Evolutionary conservation across 257 asterid species (phyloP), one percentile per base, ranked within the genome.

Genomic region (Solanum peruvianum): DNA sequence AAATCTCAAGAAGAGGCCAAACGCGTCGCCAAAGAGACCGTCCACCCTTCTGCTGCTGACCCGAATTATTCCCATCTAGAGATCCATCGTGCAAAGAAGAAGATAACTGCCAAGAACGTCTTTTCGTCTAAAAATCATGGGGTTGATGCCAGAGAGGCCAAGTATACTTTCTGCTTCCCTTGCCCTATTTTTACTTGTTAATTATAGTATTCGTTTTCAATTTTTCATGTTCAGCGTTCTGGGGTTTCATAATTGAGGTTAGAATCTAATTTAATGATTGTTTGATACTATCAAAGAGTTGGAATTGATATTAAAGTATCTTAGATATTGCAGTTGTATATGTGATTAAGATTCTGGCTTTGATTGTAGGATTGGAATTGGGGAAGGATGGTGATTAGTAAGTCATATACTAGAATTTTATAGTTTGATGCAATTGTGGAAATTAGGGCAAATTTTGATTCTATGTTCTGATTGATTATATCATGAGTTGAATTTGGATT

Each of bases 1-100:
- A 88, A 90, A 89, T 94, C 98, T 60, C 98, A 97, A 92, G 96
- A 95, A 87, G 98, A 97, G 31, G 90, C 99, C 76, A 96, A 95
- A 88, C 98, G 98, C 89, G 92, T 92, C 66, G 90, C 94, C 29
- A 95, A 95, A 86, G 97, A 96, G 85, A 87, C 92, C 9, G 83
- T 93, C 4, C 92, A 88, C 86, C 52, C 91, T 60, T 85, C 96
- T 33, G 89, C 96, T 82, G 94, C 93, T 87, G 89, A 87, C 33
- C 90, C 90, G 6, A 93, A 94, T 45, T 85, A 85, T 44, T 85
- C 87, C 81, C 95, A 92, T 82, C 93, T 95, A 3, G 97, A 96
- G 87, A 91, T 93, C 67, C 99, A 97, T 90, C 96, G 97, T 41
- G 98, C 98, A 86, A 97, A 92, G 95, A 86, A 89, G 91, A 93